phyloP scores from a whole-genome alignment of 768 basidiomycete genomes.

The Roridomyces roridus region DNA sequence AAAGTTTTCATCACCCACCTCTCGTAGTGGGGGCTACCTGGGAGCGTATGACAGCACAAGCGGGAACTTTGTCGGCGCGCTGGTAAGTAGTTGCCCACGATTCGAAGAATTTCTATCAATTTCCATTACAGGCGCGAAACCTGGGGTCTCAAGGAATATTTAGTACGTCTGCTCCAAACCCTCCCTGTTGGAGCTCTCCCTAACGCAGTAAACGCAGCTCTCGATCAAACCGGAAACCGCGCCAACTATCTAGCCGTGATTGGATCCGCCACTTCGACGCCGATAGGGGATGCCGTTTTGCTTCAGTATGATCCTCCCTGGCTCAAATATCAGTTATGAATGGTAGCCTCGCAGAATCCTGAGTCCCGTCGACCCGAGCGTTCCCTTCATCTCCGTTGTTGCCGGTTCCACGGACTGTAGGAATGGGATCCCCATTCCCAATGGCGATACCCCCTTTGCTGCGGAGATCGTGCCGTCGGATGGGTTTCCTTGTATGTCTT shows the following conservation, averaged over 20 bases:
- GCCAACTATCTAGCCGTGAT: slow-evolving; percentile 12
- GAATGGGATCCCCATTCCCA: not conserved
- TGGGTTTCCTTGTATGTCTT: slow-evolving; percentile 12
- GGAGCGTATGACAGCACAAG: slow-evolving; percentile 2
- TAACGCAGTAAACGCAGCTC: no score
- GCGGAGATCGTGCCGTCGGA: slow-evolving; percentile 3
- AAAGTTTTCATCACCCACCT: no score
- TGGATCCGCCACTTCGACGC: slow-evolving; percentile 7
- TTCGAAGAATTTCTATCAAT: slow-evolving; percentile 1
- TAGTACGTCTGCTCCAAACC: slow-evolving; percentile 3
- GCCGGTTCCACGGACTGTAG: not conserved
- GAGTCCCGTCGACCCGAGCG: slow-evolving; percentile 7
- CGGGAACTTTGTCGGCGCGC: slow-evolving; percentile 9
- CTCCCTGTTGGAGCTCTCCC: no score
- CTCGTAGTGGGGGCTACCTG: slow-evolving; percentile 7
- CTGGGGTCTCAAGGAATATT: slow-evolving; percentile 12
- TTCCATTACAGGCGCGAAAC: slow-evolving; percentile 5
- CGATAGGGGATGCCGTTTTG: slow-evolving; percentile 8
- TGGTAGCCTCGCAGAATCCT: slow-evolving; percentile 11
- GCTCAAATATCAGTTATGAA: no score
- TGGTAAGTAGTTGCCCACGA: slow-evolving; percentile 7
- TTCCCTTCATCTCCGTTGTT: slow-evolving; percentile 5
- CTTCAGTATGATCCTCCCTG: no score
- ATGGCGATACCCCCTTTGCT: not conserved
- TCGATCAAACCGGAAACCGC: slow-evolving; percentile 5